Evolutionary conservation across 148 eudicot species (phyloP), one percentile per base, ranked within the genome.

Genomic region (Linanthus parryae): DNA sequence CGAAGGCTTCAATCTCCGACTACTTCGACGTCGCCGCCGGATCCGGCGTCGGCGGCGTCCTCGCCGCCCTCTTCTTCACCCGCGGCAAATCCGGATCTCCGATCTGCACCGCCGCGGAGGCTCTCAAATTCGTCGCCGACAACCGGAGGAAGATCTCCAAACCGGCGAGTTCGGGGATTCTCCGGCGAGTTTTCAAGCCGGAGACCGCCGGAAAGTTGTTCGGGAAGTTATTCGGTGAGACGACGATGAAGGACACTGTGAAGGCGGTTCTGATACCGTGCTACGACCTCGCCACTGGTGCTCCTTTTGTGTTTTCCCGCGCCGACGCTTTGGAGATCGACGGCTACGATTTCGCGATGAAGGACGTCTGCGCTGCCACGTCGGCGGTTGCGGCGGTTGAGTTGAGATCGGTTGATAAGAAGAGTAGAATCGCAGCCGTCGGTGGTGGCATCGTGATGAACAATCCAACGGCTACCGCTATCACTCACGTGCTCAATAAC

Each of bases 401-500:
- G 27, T 45, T 75, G 44, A 70, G 42, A 49, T 75, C 80, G n/a
- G 54, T 57, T 2, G 75, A 75, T 23, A 51, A 62, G 28, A 30
- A 40, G 20, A 70, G 44, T 8, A 70, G 48, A 44, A 58, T 66
- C 26, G 20, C 31, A 61, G 80, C 72, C 29, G 57, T 75, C 12
- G 80, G 72, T n/a, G 75, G 80, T 15, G 72, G 64, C 1, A 52
- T 75, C 8, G 75, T 59, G 2, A 74, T 74, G 79, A 74, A 39
- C 38, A 75, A 75, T 40, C 75, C 80, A 2, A 66, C 80, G 15
- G 72, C 69, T 5, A 75, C 80, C 1, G 80, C 80, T 3, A 70
- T 75, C 27, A 70, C 80, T 6, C 80, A 75, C 48, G 80, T 75
- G 54, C 43, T 70, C 3, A 66, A 75, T 14, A 75, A 75, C 41